Evolutionary conservation across 2,329 filamentous ascomycete species (phyloP), one percentile per base, ranked within the genome.

Genomic region (Talaromyces sp.): DNA sequence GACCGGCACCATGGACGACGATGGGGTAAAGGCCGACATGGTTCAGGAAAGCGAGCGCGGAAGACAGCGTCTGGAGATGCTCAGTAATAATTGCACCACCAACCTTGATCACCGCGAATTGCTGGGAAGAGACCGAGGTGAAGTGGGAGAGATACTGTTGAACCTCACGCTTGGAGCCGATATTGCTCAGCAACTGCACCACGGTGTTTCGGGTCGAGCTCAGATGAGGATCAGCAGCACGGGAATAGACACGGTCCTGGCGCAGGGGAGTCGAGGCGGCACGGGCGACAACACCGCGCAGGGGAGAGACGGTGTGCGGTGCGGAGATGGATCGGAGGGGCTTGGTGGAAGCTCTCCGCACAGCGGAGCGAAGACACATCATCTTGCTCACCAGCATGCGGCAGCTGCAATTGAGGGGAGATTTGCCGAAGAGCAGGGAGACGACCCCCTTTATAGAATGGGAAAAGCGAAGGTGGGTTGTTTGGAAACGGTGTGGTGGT

Each of bases 91-190:
- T 97, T 58, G 93, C 94, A 57, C 93, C 94, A 57, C 93, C 94
- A 51, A 97, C 93, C 80, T 99, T 99, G 76, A 99, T 96, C 44
- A 99, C 93, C 62, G 92, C 93, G 74, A 97, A 99, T 70, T 96
- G 91, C 78, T 97, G 92, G 32, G 91, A 96, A 40, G 91, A 94
- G 57, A 97, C 92, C 30, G 92, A 96, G 64, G 89, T 94, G 81
- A 99, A 99, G 73, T 97, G 91, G 62, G 92, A 94, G 54, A 97
- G 86, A 75, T 97, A 97, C 76, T 97, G 93, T 80, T 97, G 90
- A 59, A 95, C 91, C 79, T 99, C 93, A 56, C 93, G 83, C 83
- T 95, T 96, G 58, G 91, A 96, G 57, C 91, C 93, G 72, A 97
- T 95, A 77, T 93, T 96, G 79, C 91, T 96, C 64, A 97, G 82